Evolutionary conservation across 352 stramenopile genomes (phyloP).

Genomic region (Lagenidium giganteum): DNA sequence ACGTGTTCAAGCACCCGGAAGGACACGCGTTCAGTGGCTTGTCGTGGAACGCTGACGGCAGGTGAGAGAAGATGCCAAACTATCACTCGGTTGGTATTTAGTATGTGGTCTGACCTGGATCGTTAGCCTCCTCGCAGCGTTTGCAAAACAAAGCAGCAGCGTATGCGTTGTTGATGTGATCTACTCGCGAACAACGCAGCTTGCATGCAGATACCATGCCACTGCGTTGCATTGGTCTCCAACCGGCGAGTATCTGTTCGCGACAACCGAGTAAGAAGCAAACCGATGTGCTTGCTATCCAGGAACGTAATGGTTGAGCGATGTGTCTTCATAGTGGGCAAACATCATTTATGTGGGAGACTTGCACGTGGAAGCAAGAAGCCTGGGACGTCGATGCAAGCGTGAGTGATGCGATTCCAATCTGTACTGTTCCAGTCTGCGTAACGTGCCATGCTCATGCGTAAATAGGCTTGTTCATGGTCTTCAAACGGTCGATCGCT

Average conservation of each 20-base stretch:
- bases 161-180: constrained; percentile 50
- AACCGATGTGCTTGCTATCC: not conserved
- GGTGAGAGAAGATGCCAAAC: too few relatives aligned
- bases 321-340: constrained; percentile 17
- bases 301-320: not conserved
- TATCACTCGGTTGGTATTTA: too few relatives aligned
- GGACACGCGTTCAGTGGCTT: constrained; percentile 29
- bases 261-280: constrained; percentile 33
- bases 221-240: constrained; percentile 47
- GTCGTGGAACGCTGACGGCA: constrained; percentile 55
- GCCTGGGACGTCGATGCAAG: constrained; percentile 43
- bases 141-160: constrained; percentile 24
- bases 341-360: constrained; percentile 77
- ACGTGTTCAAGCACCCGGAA: constrained; percentile 39
- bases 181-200: constrained; percentile 35
- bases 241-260: constrained; percentile 61
- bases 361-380: constrained; percentile 54
- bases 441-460: constrained; percentile 1
- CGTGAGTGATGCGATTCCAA: constrained; percentile 13
- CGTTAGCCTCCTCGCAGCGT: constrained; percentile 34
- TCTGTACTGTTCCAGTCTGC: not conserved
- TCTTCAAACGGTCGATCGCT: constrained; percentile 43
- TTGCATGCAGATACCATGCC: constrained; percentile 35
- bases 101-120: too few relatives aligned
- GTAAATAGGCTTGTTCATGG: constrained; percentile 53